These are phyloP conservation scores for Gossypium anomalum DNA, from an alignment of 345 rosid genomes.

Conservation along the genomic window DNA sequence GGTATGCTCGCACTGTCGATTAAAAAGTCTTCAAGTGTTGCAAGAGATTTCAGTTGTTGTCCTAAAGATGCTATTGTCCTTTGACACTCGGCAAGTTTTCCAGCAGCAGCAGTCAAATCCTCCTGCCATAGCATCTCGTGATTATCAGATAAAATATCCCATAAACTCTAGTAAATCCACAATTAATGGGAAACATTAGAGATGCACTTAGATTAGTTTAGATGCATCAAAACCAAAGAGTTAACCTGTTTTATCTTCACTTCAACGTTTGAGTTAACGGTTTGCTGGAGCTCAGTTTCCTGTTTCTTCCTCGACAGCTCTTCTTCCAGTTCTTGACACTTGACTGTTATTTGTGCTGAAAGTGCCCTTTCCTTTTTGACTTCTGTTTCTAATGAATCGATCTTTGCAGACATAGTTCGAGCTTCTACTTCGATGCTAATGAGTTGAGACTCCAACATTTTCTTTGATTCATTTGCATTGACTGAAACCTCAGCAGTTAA, in stretches of 20 bases:
- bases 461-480: conserved; percentile 48
- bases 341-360: conserved; percentile 40
- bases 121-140: conserved; percentile 43
- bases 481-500: conserved; percentile 33
- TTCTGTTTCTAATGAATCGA: conserved; percentile 54
- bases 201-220: background rate
- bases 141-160: background rate
- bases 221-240: background rate
- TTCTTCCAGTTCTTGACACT: conserved; percentile 64
- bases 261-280: conserved; percentile 32
- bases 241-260: conserved; percentile 83
- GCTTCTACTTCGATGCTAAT: conserved; percentile 45
- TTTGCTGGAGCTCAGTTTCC: conserved; percentile 45
- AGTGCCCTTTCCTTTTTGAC: conserved; percentile 48
- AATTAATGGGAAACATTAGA: background rate
- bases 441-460: conserved; percentile 52
- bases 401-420: conserved; percentile 39
- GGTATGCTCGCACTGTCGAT: conserved; percentile 63
- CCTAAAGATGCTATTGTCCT: conserved; percentile 86
- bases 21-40: conserved; percentile 90
- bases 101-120: conserved; percentile 73
- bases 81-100: conserved; percentile 86
- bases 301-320: conserved; percentile 48
- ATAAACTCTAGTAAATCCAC: background rate
- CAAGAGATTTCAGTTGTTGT: conserved; percentile 81